Percentiles rank a stretch among this genome's conserved stretches.
Conservation (phyloP, 345 rosid species). For the Cardamine resedifolia region DNA sequence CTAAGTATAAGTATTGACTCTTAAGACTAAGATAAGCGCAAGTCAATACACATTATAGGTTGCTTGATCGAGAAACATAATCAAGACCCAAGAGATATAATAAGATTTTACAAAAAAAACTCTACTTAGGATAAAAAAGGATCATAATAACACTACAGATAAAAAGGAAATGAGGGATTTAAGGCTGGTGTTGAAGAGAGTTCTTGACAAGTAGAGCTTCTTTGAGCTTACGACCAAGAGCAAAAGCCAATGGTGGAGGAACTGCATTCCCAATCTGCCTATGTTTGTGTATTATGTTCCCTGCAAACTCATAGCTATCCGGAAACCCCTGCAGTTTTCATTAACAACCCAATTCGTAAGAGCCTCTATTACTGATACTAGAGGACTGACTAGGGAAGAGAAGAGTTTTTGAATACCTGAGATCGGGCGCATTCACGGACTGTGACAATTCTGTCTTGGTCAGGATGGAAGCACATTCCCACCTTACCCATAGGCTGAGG, state of each 20-base stretch:
- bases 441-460: slow-evolving; percentile 75
- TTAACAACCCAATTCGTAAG: not conserved
- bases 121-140: not conserved
- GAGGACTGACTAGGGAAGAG: not conserved
- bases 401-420: slow-evolving; percentile 48
- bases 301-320: slow-evolving; percentile 61
- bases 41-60: not conserved
- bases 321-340: slow-evolving; percentile 72
- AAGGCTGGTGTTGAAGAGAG: not conserved
- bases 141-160: not conserved
- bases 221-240: slow-evolving; percentile 78
- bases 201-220: slow-evolving; percentile 54
- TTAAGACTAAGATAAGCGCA: no score
- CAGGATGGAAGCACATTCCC: slow-evolving; percentile 96
- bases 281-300: slow-evolving; percentile 64
- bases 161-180: not conserved
- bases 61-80: not conserved
- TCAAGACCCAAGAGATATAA: not conserved
- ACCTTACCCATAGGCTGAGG: slow-evolving; percentile 97
- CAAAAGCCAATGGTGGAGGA: slow-evolving; percentile 84
- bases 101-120: not conserved
- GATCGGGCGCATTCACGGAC: slow-evolving; percentile 94
- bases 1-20: no score
- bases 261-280: slow-evolving; percentile 94
- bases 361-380: not conserved